Base-by-base conservation (phyloP, 1,284 basidiomycete species). In the Chondrostereum purpureum region DNA sequence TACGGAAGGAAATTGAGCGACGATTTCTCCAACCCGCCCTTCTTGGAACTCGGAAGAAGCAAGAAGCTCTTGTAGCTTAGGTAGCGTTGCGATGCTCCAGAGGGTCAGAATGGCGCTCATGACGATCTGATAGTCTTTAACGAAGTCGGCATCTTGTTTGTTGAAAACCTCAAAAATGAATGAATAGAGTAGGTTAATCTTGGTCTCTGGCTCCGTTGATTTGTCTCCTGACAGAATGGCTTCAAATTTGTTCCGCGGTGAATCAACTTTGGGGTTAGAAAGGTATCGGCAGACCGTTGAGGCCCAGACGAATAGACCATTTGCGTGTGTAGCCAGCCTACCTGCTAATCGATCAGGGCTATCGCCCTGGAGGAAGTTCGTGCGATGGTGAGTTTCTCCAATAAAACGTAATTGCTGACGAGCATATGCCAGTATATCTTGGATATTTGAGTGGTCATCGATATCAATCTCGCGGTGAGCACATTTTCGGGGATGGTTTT, bases 301-400 rank as follows among this genome's bases (percentile, higher is more conserved):
- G 16, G 51, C 53, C 57, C 57, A 58, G 11, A 56, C 42, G 47
- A 60, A 58, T 5, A 57, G 41, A 5, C 58, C 58, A 10, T 46
- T 55, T 14, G 57, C 50, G 22, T 42, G 46, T 11, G 16, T 16
- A 2, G 31, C 20, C 17, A 57, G 49, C 12, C 49, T 33, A 3
- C 22, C 33, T 16, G 27, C 14, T 4, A 51, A 44, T 4, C 23
- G n/a, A 11, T 38, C 34, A 4, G 12, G 18, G 13, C 16, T 48
- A 19, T 51, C 55, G 51, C 53, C 56, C 14, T 47, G 35, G 4
- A 38, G 24, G 5, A 34, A 38, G 20, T 54, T 24, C 13, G 13
- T 18, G 13, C 38, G 16, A 2, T 14, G n/a, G 16, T 20, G 12
- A n/a, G n/a, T n/a, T n/a, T n/a, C n/a, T 3, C 51, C 48, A 12